Conservation (phyloP, 2,329 filamentous ascomycete genomes). For the Colletotrichum spaethianum region DNA sequence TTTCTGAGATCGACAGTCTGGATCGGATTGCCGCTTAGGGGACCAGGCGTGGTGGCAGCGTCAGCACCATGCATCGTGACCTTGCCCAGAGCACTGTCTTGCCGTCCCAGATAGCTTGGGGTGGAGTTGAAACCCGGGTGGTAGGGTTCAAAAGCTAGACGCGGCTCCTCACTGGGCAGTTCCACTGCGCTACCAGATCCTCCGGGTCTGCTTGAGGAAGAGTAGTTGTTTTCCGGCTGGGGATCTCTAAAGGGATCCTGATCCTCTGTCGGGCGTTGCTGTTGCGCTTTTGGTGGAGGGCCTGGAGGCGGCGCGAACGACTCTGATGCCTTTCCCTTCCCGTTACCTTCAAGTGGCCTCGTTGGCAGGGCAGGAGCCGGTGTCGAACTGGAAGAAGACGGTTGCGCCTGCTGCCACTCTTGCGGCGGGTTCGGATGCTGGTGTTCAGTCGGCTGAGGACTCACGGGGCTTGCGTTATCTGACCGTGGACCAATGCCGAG, state of each 20-base stretch:
- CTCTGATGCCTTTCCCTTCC: constrained; percentile 48
- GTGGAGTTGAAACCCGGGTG: constrained; percentile 54
- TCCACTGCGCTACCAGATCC: constrained; percentile 39
- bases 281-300: constrained; percentile 47
- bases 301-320: constrained; percentile 39
- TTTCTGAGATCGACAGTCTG: constrained; percentile 38
- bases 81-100: constrained; percentile 59
- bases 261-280: constrained; percentile 50
- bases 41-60: constrained; percentile 20
- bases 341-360: constrained; percentile 35
- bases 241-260: constrained; percentile 48
- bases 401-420: constrained; percentile 45
- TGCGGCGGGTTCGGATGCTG: constrained; percentile 40
- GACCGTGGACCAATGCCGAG: constrained; percentile 57
- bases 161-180: constrained; percentile 51
- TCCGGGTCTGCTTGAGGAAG: constrained; percentile 40
- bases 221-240: constrained; percentile 30
- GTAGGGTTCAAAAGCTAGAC: constrained; percentile 54
- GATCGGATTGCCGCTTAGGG: constrained; percentile 38
- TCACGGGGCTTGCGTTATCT: constrained; percentile 46
- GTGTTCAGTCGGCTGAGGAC: constrained; percentile 41
- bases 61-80: constrained; percentile 58
- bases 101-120: constrained; percentile 53
- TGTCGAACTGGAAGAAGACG: constrained; percentile 36
- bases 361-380: constrained; percentile 28